Percentiles rank a stretch among this genome's conserved stretches.
Conservation (phyloP, 306 rosid genomes). For the Leucaena leucocephala region DNA sequence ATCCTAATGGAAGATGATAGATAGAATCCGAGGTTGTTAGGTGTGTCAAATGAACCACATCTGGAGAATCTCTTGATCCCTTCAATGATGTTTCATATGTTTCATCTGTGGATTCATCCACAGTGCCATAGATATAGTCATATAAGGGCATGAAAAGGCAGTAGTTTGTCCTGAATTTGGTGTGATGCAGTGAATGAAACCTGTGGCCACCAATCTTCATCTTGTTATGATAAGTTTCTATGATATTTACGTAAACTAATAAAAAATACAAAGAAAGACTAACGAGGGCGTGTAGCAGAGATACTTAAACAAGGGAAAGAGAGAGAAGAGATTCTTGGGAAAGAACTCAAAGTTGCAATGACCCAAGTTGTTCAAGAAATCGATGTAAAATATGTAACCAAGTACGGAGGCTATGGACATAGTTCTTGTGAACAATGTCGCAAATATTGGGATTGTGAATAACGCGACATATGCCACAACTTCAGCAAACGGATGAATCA, state of each 20-base stretch:
- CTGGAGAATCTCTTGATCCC: constrained; percentile 26
- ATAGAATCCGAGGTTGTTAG: constrained; percentile 53
- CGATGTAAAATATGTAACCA: background rate
- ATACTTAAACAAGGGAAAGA: background rate
- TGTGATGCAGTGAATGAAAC: constrained; percentile 62
- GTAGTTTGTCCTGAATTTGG: constrained; percentile 59
- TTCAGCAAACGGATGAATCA: constrained; percentile 61
- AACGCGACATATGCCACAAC: constrained; percentile 42
- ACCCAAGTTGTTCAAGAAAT: constrained; percentile 7
- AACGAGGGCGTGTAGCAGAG: constrained; percentile 4
- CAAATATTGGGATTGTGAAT: background rate
- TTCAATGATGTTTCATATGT: constrained; percentile 39
- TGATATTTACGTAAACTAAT: too few species aligned
- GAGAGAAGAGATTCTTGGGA: background rate
- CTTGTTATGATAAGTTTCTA: too few species aligned
- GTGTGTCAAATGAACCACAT: constrained; percentile 34
- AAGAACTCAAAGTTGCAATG: constrained; percentile 9
- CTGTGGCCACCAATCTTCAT: constrained; percentile 24
- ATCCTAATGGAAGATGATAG: constrained; percentile 48
- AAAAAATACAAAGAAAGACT: background rate
- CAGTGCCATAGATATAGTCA: constrained; percentile 52
- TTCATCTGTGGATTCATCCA: constrained; percentile 39
- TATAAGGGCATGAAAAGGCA: constrained; percentile 64
- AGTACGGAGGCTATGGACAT: background rate
- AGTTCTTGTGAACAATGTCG: background rate